A percentile compares a stretch with the other conserved stretches of the same genome.
phyloP scores from a whole-genome alignment of 805 yeast species.

The Metschnikowia drakensbergensis region DNA sequence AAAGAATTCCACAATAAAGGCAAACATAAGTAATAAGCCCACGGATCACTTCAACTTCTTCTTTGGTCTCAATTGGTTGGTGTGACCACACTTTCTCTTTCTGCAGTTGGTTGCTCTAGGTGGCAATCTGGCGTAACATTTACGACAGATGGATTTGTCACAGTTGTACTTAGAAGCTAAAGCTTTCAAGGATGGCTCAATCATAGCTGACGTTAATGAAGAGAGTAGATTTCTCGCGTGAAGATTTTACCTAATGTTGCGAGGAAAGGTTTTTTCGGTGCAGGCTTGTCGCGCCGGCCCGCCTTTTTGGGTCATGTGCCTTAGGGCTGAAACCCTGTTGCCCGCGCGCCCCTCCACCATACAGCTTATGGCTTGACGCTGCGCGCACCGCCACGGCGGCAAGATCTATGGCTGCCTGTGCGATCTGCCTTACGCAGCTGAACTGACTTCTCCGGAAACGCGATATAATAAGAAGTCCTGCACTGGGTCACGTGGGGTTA shows the following conservation, averaged over 20 bases:
- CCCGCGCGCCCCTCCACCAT: slow-evolving; percentile 11
- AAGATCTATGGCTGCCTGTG: not conserved
- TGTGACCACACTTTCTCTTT: slow-evolving; percentile 99
- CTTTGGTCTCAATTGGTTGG: slow-evolving; percentile 99
- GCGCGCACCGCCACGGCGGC: too few relatives aligned
- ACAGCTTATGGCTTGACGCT: not conserved
- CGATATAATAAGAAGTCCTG: too few relatives aligned
- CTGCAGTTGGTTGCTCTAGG: slow-evolving; percentile 99
- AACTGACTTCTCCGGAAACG: too few relatives aligned
- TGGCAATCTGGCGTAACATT: slow-evolving; percentile 99
- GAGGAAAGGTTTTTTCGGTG: slow-evolving; percentile 17
- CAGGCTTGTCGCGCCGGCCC: slow-evolving; percentile 10
- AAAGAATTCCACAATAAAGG: slow-evolving; percentile 8
- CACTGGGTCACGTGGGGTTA: too few relatives aligned
- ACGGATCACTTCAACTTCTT: slow-evolving; percentile 90
- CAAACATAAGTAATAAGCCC: slow-evolving; percentile 16
- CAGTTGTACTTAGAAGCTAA: slow-evolving; percentile 99
- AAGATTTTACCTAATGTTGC: slow-evolving; percentile 10
- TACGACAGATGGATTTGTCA: slow-evolving; percentile 98
- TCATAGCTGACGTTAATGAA: slow-evolving; percentile 45
- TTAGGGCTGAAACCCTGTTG: slow-evolving; percentile 13
- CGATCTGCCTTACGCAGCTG: not conserved
- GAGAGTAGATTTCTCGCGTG: slow-evolving; percentile 6
- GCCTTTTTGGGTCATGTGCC: not conserved
- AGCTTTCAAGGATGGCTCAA: slow-evolving; percentile 99